Base-by-base conservation (phyloP, 208 protist genomes). In the Acanthamoeba lenticulata region DNA sequence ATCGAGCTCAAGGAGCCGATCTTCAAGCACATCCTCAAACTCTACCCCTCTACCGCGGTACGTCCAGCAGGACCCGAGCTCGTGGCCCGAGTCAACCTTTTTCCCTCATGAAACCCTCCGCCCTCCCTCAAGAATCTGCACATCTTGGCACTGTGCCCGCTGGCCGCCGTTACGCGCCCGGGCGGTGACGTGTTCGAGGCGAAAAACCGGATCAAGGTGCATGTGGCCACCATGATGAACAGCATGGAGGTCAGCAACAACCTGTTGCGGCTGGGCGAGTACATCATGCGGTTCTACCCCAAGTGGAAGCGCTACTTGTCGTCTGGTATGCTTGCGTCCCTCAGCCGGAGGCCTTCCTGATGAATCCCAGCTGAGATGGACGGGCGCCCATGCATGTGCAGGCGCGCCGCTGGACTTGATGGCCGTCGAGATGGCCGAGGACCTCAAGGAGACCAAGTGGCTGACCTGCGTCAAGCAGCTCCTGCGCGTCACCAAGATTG, bases 11-110 rank as follows among this genome's bases (percentile, higher is more conserved):
- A 38, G n/a, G 77, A 86, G 44, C 44, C 77, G n/a, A 86, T 86
- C n/a, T 13, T 86, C 77, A 57, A 86, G 21, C 77, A 86, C 29
- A 86, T 86, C 44, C 77, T 86, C 77, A 86, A 86, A 38, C 40
- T 86, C 21, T 86, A 86, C 44, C 77, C 77, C 21, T 32, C 2
- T 21, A 57, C 42, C n/a, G 21, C 77, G 6, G 77, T 86, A 13
- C 38, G 77, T 77, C 19, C 21, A 13, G 55, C 55, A n/a, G n/a
- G n/a, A n/a, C n/a, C n/a, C n/a, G n/a, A n/a, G n/a, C n/a, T n/a
- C n/a, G n/a, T n/a, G 19, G 9, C 49, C 49, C 49, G 13, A 24
- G 19, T 57, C 13, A 9, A 57, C 40, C 29, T 36, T 40, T 77
- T 77, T 17, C 67, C 38, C 13, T 86, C 38, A 17, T 6, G 6